Evolutionary conservation across 169 alveolate species (phyloP).

Genomic region (Plasmodium cynomolgi): DNA sequence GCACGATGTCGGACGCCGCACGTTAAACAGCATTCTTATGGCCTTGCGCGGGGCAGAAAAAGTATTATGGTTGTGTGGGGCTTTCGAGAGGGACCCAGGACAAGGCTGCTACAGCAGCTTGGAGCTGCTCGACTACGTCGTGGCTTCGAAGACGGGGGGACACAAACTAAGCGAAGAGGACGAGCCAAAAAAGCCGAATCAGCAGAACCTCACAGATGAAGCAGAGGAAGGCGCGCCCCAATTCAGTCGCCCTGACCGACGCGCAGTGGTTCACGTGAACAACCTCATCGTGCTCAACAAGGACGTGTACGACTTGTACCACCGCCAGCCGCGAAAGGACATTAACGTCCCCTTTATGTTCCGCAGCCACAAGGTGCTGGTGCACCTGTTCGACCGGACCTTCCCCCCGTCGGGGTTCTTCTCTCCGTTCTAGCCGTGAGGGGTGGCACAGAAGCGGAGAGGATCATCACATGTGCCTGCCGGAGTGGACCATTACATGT

Average conservation of each 20-base stretch:
- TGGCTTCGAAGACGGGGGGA: background rate
- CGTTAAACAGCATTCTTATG: constrained; percentile 2
- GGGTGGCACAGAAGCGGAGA: background rate
- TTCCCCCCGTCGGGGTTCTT: background rate
- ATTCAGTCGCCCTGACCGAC: background rate
- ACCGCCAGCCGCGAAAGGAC: background rate
- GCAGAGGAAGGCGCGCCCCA: background rate
- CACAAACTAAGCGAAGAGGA: background rate
- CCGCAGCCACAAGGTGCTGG: constrained; percentile 5
- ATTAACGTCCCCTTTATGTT: constrained; percentile 5
- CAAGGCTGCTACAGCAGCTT: constrained; percentile 11
- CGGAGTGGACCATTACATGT: too few species aligned
- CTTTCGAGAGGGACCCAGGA: constrained; percentile 36
- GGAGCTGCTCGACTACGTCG: constrained; percentile 4
- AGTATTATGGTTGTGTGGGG: constrained; percentile 67
- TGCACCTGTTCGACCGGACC: constrained; percentile 8
- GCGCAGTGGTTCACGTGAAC: background rate
- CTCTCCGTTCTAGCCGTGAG: background rate
- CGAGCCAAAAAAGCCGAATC: background rate
- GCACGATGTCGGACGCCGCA: constrained; percentile 1
- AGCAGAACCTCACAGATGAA: background rate
- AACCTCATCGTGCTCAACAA: constrained; percentile 46
- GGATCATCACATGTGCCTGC: background rate
- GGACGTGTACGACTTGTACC: constrained; percentile 28
- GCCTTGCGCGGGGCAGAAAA: constrained; percentile 16